Conservation (phyloP, 2,329 filamentous ascomycete genomes). For the Trichoderma koningiopsis region DNA sequence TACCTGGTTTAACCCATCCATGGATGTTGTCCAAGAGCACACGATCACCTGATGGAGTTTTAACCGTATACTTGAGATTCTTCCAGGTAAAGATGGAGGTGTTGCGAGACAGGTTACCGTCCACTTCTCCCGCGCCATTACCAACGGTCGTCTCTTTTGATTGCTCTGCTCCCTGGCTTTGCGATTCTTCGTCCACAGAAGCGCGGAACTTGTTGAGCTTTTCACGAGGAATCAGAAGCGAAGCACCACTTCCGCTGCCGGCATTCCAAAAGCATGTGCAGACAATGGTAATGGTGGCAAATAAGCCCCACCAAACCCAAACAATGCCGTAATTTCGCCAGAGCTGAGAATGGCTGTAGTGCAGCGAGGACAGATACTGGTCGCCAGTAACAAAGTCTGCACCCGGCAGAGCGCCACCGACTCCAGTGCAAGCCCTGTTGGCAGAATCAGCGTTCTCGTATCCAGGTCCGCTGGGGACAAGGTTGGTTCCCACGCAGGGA, state of each 20-base stretch:
- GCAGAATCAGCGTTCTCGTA: slow-evolving; percentile 47
- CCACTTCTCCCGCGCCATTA: slow-evolving; percentile 27
- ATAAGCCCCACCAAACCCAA: slow-evolving; percentile 65
- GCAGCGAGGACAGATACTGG: slow-evolving; percentile 57
- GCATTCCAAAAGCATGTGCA: slow-evolving; percentile 59
- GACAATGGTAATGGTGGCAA: slow-evolving; percentile 59
- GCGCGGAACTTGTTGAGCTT: slow-evolving; percentile 41
- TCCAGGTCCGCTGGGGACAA: slow-evolving; percentile 53
- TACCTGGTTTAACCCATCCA: slow-evolving; percentile 82
- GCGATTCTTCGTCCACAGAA: not conserved
- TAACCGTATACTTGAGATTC: slow-evolving; percentile 69
- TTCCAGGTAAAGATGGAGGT: slow-evolving; percentile 75
- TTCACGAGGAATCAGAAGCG: slow-evolving; percentile 64
- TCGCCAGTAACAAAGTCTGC: slow-evolving; percentile 56
- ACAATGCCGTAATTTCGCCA: slow-evolving; percentile 65
- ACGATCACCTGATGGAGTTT: slow-evolving; percentile 62
- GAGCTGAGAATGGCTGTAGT: slow-evolving; percentile 53
- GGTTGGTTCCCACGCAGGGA: slow-evolving; percentile 49
- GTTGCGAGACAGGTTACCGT: slow-evolving; percentile 56
- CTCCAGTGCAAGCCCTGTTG: slow-evolving; percentile 56
- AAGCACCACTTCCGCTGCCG: slow-evolving; percentile 54
- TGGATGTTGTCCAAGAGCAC: slow-evolving; percentile 76
- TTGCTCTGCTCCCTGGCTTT: not conserved
- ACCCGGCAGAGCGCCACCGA: slow-evolving; percentile 56
- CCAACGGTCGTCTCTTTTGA: not conserved